Percentiles rank a stretch among this genome's conserved stretches.
Conservation (phyloP, 177 flowering plant genomes). For the Vitis hybrid region DNA sequence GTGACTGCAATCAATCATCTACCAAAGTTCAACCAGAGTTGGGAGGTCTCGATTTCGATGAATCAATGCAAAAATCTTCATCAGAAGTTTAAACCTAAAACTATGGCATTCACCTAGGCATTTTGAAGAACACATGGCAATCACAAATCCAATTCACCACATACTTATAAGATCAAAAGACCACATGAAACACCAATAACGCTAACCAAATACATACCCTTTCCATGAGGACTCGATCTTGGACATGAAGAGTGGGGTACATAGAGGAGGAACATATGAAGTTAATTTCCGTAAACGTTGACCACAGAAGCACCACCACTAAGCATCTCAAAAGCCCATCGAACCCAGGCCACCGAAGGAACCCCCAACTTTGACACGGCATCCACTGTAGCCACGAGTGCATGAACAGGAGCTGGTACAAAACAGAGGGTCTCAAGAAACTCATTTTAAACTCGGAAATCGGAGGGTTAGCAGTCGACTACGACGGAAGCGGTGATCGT, state of each 20-base stretch:
- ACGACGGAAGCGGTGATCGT: slow-evolving; percentile 20
- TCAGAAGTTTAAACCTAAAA: neutral
- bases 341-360: slow-evolving; percentile 38
- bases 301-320: slow-evolving; percentile 37
- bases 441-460: slow-evolving; percentile 27
- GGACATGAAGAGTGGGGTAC: slow-evolving; percentile 52
- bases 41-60: neutral
- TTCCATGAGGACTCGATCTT: slow-evolving; percentile 45
- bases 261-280: slow-evolving; percentile 50
- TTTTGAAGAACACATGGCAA: neutral
- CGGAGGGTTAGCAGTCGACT: slow-evolving; percentile 18
- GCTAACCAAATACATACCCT: slow-evolving; percentile 22
- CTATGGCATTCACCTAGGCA: neutral
- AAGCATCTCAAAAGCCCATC: slow-evolving; percentile 34
- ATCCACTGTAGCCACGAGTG: slow-evolving; percentile 35
- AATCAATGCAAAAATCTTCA: neutral
- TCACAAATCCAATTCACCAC: neutral
- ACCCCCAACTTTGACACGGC: slow-evolving; percentile 43
- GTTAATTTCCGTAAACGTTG: slow-evolving; percentile 39
- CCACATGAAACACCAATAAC: neutral
- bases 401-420: slow-evolving; percentile 18
- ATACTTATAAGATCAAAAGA: neutral
- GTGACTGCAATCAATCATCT: neutral
- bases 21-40: neutral
- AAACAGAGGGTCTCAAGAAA: slow-evolving; percentile 30